Evolutionary conservation across 2,329 filamentous ascomycete genomes (phyloP).

Genomic region (Onygenales sp.): DNA sequence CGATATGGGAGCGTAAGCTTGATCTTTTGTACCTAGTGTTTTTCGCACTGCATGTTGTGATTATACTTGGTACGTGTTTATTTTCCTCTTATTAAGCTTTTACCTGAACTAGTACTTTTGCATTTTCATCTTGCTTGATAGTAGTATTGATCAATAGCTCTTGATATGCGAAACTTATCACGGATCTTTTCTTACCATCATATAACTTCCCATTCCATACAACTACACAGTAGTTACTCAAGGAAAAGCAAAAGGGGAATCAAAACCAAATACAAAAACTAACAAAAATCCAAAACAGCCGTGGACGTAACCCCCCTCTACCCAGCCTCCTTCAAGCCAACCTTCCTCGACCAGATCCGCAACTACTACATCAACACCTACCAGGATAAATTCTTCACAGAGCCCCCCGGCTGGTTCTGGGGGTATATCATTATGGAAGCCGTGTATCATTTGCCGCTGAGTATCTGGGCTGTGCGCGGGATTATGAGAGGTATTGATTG

Average conservation of each 20-base stretch:
- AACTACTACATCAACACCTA: constrained; percentile 52
- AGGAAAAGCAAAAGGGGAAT: neutral
- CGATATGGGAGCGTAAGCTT: constrained; percentile 25
- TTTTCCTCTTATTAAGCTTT: neutral
- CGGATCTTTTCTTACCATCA: too few species aligned
- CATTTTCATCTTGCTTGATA: too few species aligned
- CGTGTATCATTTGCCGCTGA: constrained; percentile 52
- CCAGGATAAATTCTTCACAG: constrained; percentile 53
- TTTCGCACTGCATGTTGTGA: constrained; percentile 52
- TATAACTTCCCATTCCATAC: too few species aligned
- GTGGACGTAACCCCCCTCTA: constrained; percentile 54
- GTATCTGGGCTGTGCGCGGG: constrained; percentile 50
- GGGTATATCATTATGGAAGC: constrained; percentile 50
- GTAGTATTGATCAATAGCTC: too few species aligned
- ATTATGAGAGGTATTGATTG: constrained; percentile 36
- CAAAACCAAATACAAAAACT: neutral
- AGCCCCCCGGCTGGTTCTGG: constrained; percentile 51
- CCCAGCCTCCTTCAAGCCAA: constrained; percentile 41
- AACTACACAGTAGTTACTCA: too few species aligned
- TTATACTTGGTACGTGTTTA: constrained; percentile 47
- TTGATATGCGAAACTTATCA: too few species aligned
- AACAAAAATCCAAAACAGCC: constrained; percentile 28
- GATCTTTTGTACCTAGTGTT: constrained; percentile 44
- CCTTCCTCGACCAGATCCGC: constrained; percentile 42
- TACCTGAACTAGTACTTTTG: too few species aligned